Evolutionary conservation across 441 rosid species (phyloP), one percentile per base, ranked within the genome.

Genomic region (Eruca vesicaria): DNA sequence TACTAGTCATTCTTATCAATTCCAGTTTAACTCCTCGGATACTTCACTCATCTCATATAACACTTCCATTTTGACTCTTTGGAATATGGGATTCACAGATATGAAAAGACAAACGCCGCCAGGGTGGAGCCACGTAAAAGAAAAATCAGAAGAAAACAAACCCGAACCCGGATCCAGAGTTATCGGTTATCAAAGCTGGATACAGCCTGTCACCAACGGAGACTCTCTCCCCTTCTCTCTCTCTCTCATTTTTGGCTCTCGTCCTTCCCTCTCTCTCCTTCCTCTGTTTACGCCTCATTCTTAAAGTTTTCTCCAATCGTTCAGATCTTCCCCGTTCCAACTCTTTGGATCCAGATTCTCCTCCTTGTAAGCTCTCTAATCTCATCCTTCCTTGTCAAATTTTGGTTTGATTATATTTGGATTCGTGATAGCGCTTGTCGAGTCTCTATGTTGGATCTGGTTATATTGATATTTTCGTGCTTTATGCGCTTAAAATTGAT

Each of bases 141-240:
- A n/a, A n/a, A n/a, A n/a, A n/a, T n/a, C n/a, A n/a, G n/a, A 20
- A 28, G 2, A 50, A 2, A 5, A n/a, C n/a, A n/a, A 19, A 75
- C 29, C 79, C 79, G 79, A 2, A 19, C 10, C 86, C 86, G 83
- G 79, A 76, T 74, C 94, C 70, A 64, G 9, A 76, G 85, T 29
- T 73, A 18, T 71, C 55, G 68, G 76, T 8, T 50, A 57, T 65
- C 75, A 89, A 89, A 95, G 98, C 97, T 95, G 99, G 98, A 89
- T 84, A 91, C 98, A 95, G 98, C 79, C 98, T 95, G 99, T 91
- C 98, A 85, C 91, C 97, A 95, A 92, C 98, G 87, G 87, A 89
- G 94, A 83, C 83, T 91, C 92, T 88, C 89, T 82, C 82, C 79
- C 26, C n/a, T n/a, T n/a, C n/a, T 23, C 26, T 23, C 26, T 23